Percentiles rank a stretch among this genome's conserved stretches.
Conservation (phyloP, 768 basidiomycete genomes). For the Pleurotus platypus region DNA sequence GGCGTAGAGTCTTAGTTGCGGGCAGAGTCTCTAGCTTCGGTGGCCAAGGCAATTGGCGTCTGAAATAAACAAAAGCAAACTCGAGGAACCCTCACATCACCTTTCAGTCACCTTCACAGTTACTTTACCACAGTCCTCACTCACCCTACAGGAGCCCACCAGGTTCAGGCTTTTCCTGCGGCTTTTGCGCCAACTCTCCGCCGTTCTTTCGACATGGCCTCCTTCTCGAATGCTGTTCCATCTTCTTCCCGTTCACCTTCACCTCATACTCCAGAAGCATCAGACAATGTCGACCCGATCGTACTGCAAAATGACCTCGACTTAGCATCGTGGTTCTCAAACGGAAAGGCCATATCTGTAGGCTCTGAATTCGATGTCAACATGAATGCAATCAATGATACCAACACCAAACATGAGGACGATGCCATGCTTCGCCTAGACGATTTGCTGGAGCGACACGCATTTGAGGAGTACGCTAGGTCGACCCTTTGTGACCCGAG, state of each 20-base stretch:
- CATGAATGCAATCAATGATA: conserved; percentile 20
- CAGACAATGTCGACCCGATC: conserved; percentile 48
- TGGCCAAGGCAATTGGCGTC: background rate
- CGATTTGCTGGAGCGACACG: conserved; percentile 71
- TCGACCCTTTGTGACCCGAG: background rate
- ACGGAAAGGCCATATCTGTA: background rate
- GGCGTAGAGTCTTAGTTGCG: too few relatives aligned
- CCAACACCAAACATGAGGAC: conserved; percentile 44
- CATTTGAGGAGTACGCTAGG: conserved; percentile 67
- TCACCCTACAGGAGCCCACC: background rate
- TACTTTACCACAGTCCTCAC: background rate
- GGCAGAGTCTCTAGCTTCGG: too few relatives aligned
- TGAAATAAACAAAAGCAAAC: background rate
- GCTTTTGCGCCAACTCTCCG: background rate
- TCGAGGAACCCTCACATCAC: background rate
- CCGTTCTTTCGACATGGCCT: conserved; percentile 42
- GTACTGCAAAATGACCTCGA: conserved; percentile 47
- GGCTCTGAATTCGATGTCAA: background rate
- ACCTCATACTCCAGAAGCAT: conserved; percentile 64
- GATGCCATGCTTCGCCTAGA: conserved; percentile 62
- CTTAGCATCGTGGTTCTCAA: conserved; percentile 56
- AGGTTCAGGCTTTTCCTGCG: background rate
- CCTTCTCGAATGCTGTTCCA: conserved; percentile 50
- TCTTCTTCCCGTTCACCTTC: conserved; percentile 66
- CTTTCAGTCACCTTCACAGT: background rate